These are phyloP conservation scores for Adenanthera pavonina DNA, from an alignment of 306 rosid species.

Conservation along the genomic window DNA sequence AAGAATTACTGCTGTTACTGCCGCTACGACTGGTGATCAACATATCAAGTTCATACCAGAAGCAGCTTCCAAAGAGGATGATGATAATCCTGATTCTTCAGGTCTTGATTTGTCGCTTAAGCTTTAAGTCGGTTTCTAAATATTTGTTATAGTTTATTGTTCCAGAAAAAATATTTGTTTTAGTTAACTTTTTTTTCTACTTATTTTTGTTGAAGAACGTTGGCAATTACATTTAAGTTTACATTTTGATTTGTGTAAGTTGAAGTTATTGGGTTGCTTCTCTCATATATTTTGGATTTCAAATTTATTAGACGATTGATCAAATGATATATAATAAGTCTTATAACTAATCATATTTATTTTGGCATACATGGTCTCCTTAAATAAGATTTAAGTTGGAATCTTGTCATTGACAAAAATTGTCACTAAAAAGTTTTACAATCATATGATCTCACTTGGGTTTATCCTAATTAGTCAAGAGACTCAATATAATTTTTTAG, in stretches of 20 bases:
- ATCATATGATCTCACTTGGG: too few relatives aligned
- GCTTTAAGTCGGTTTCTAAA: constrained; percentile 38
- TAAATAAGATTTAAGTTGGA: too few relatives aligned
- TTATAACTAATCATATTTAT: neutral
- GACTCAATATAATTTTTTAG: too few relatives aligned
- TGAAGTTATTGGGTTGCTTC: neutral
- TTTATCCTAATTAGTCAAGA: too few relatives aligned
- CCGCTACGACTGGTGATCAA: neutral
- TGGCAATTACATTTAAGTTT: neutral
- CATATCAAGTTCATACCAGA: neutral
- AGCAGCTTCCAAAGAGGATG: constrained; percentile 19
- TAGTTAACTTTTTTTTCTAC: neutral
- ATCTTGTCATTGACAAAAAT: too few relatives aligned
- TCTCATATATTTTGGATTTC: neutral
- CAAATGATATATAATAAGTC: neutral
- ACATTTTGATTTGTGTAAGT: neutral
- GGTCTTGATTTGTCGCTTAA: constrained; percentile 65
- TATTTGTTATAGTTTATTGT: neutral
- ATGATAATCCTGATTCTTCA: neutral
- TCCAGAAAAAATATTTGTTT: constrained; percentile 36
- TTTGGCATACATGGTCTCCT: too few relatives aligned
- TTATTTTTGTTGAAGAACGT: neutral
- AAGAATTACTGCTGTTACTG: neutral
- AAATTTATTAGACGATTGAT: neutral
- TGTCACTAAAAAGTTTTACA: too few relatives aligned